phyloP scores from a whole-genome alignment of 139 green algal species.

The Spirogloea muscicola region DNA sequence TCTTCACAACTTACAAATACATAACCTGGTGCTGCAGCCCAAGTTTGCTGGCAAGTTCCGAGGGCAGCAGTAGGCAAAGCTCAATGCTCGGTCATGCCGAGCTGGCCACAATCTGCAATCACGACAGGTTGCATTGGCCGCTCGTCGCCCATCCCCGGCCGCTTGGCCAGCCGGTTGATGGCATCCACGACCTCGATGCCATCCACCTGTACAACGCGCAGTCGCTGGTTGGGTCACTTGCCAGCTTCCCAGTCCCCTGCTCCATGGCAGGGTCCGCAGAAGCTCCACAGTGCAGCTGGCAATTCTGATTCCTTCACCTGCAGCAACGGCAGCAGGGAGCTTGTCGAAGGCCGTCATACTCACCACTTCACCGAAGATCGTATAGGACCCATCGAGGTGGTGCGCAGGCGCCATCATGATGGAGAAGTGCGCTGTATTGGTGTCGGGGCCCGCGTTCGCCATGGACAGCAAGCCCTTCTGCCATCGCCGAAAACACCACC shows the following conservation, averaged over 20 bases:
- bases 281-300: too few species aligned
- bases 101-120: constrained; percentile 14
- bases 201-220: constrained; percentile 13
- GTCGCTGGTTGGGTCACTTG: too few species aligned
- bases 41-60: too few species aligned
- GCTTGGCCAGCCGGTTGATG: constrained; percentile 30
- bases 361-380: constrained; percentile 61
- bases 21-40: too few species aligned
- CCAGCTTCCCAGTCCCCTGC: too few species aligned
- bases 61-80: too few species aligned
- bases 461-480: constrained; percentile 40
- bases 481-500: not conserved
- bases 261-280: too few species aligned
- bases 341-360: too few species aligned
- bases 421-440: constrained; percentile 45
- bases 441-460: constrained; percentile 43
- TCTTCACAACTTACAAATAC: too few species aligned
- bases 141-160: constrained; percentile 2
- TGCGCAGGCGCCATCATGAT: constrained; percentile 50
- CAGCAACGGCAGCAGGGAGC: too few species aligned
- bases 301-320: too few species aligned
- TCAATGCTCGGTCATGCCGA: too few species aligned
- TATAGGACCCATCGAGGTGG: constrained; percentile 60
- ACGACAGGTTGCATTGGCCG: constrained; percentile 6
- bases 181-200: constrained; percentile 27